Evolutionary conservation across 176 grass and related monocot genomes (phyloP).

Genomic region (Microstegium vimineum): DNA sequence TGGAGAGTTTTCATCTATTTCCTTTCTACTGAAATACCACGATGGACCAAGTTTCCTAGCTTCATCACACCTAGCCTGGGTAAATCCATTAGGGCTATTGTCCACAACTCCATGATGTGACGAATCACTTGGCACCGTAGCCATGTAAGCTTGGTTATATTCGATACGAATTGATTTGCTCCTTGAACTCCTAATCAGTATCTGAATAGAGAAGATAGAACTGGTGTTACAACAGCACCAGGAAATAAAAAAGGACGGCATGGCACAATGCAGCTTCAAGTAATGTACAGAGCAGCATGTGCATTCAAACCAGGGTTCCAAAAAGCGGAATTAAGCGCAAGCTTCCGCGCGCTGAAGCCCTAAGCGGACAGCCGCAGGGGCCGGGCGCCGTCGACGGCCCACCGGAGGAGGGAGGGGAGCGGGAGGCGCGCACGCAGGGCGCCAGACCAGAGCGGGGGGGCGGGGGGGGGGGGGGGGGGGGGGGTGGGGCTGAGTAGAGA

Average conservation of each 20-base stretch:
- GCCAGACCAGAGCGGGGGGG: too few relatives aligned
- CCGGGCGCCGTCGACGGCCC: too few relatives aligned
- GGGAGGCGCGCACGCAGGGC: too few relatives aligned
- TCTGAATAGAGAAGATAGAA: slow-evolving; percentile 3
- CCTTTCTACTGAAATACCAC: slow-evolving; percentile 89
- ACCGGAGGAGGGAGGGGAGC: too few relatives aligned
- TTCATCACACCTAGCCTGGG: slow-evolving; percentile 36
- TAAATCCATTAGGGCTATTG: slow-evolving; percentile 40
- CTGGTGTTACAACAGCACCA: not conserved
- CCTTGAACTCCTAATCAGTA: slow-evolving; percentile 2
- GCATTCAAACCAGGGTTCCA: too few relatives aligned
- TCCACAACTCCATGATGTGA: slow-evolving; percentile 56
- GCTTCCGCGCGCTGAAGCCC: too few relatives aligned
- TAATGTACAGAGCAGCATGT: not conserved
- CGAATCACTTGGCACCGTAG: slow-evolving; percentile 49
- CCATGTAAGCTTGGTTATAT: slow-evolving; percentile 33
- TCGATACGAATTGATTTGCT: slow-evolving; percentile 3
- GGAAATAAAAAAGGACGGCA: not conserved
- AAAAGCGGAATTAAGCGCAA: too few relatives aligned
- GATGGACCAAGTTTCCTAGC: slow-evolving; percentile 54
- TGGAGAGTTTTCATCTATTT: slow-evolving; percentile 94
- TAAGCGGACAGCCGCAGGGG: too few relatives aligned
- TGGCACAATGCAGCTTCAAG: not conserved
- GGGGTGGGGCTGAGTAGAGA: too few relatives aligned
- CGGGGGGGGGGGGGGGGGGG: too few relatives aligned